Percentiles rank a stretch among this genome's conserved stretches.
These are phyloP conservation scores for Aspergillus transmontanensis DNA, from an alignment of 2,329 filamentous ascomycete species.

Conservation along the genomic window DNA sequence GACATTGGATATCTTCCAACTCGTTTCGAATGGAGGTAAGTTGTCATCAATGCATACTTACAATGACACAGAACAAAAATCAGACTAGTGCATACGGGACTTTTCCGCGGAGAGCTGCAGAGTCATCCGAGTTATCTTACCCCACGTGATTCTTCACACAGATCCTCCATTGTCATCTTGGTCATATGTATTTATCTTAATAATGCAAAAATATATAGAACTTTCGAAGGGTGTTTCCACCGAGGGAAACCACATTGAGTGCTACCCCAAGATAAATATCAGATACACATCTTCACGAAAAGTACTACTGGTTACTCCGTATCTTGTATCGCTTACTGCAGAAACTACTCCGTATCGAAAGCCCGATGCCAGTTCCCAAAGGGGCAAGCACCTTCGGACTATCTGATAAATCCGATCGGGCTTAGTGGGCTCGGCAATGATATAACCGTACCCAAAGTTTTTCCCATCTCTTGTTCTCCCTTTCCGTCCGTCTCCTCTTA, in stretches of 20 bases:
- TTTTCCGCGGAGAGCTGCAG: neutral
- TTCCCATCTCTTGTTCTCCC: constrained; percentile 22
- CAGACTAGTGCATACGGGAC: neutral
- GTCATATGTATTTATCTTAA: neutral
- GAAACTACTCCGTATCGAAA: constrained; percentile 1
- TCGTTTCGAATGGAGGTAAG: neutral
- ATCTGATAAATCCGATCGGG: constrained; percentile 30
- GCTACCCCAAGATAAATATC: neutral
- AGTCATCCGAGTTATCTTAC: neutral
- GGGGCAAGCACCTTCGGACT: constrained; percentile 18
- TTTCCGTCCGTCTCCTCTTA: constrained; percentile 13
- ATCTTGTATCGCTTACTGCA: neutral
- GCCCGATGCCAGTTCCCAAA: constrained; percentile 13
- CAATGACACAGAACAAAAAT: too few relatives aligned
- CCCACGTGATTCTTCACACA: neutral
- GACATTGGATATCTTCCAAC: neutral
- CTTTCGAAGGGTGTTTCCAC: neutral
- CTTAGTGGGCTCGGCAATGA: constrained; percentile 29
- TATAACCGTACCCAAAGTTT: constrained; percentile 31
- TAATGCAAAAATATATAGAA: neutral
- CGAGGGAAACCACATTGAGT: neutral
- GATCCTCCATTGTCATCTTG: neutral
- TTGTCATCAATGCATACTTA: too few relatives aligned
- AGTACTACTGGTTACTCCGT: neutral
- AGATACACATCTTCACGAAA: neutral